A percentile compares a stretch with the other conserved stretches of the same genome.
Conservation (phyloP, 2,329 filamentous ascomycete genomes). For the Knufia fluminis region DNA sequence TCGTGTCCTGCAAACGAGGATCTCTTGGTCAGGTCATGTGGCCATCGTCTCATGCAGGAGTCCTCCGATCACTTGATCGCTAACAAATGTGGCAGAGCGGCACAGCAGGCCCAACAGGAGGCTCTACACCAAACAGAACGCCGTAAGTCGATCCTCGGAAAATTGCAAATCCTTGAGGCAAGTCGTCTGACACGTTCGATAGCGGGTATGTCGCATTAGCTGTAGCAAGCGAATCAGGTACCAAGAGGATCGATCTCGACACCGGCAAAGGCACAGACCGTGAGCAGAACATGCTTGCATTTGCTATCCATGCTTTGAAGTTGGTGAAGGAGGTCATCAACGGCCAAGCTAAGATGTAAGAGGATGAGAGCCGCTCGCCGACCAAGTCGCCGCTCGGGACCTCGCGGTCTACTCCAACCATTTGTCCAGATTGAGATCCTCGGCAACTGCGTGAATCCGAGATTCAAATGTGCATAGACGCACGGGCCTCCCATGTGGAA, state of each 20-base stretch:
- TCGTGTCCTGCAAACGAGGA: neutral
- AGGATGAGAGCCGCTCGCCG: no score
- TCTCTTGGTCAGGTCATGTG: neutral
- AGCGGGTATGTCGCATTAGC: constrained; percentile 56
- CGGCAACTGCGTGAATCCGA: no score
- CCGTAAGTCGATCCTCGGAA: constrained; percentile 33
- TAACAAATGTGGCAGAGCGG: constrained; percentile 41
- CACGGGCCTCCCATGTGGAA: no score
- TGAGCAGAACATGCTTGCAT: constrained; percentile 54
- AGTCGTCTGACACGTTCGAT: constrained; percentile 12
- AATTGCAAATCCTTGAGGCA: neutral
- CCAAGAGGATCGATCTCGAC: constrained; percentile 45
- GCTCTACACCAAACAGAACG: constrained; percentile 46
- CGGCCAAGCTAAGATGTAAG: constrained; percentile 1
- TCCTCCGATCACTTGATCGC: neutral
- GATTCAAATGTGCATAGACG: no score
- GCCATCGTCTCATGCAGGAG: neutral
- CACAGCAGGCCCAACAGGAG: constrained; percentile 55
- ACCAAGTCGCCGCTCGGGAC: no score
- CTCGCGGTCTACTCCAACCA: no score
- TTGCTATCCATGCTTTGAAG: constrained; percentile 49
- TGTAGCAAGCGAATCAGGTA: constrained; percentile 44
- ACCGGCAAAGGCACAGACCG: constrained; percentile 47
- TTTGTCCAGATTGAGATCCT: no score
- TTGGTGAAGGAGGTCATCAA: constrained; percentile 48